Evolutionary conservation across 192 early-diverging fungal species (phyloP), one percentile per base, ranked within the genome.

Genomic region (Globomyces pollinis-pini): DNA sequence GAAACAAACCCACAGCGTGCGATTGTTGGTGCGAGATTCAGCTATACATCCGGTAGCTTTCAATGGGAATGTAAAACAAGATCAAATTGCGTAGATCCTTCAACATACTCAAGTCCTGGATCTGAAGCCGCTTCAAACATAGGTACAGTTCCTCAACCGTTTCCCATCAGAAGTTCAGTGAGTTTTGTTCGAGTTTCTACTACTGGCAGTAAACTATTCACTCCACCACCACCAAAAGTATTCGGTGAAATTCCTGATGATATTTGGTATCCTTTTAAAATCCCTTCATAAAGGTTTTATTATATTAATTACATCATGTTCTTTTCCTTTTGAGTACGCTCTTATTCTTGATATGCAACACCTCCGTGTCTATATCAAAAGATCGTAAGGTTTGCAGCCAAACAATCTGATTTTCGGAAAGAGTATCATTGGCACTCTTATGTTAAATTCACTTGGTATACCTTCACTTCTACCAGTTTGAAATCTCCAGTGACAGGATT

Each of bases 381-480:
- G 11, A 26, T 1, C 38, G 36, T 45, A 77, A 31, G 28, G 66
- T 59, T 20, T 73, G 67, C 24, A 75, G 20, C 76, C 76, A 75
- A 63, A 71, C 71, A n/a, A 61, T 61, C 39, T 78, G 76, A 38
- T 68, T 60, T 41, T 70, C 64, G 15, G 67, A 67, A 50, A 78
- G 39, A 11, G 60, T 56, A 52, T 78, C 76, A 7, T 69, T 70
- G 21, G 73, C 63, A 15, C 72, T 70, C 52, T n/a, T n/a, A n/a
- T n/a, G n/a, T n/a, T n/a, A n/a, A n/a, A n/a, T n/a, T n/a, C n/a
- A n/a, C n/a, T n/a, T n/a, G n/a, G n/a, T n/a, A n/a, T n/a, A n/a
- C n/a, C n/a, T 78, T 78, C 8, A 78, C 76, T 57, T 78, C 76
- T 3, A 71, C 65, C 0, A 78, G 51, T 45, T 49, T 72, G 21